These are phyloP conservation scores for Volvariella volvacea DNA, from an alignment of 1,284 basidiomycete genomes.

Conservation along the genomic window DNA sequence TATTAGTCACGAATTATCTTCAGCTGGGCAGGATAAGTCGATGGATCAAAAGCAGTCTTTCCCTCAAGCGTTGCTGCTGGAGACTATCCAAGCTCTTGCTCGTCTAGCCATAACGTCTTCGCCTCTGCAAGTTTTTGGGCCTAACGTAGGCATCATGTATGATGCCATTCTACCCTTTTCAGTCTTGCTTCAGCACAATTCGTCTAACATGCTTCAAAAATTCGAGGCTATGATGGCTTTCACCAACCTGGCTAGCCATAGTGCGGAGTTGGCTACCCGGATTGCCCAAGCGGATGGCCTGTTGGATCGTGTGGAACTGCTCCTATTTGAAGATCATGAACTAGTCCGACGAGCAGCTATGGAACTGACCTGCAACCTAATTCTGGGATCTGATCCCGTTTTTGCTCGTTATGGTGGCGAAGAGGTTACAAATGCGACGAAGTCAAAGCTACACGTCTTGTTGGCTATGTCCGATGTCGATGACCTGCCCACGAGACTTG, in stretches of 20 bases:
- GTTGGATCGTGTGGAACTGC: constrained; percentile 67
- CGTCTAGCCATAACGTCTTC: constrained; percentile 91
- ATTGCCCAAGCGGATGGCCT: constrained; percentile 60
- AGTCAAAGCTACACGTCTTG: constrained; percentile 75
- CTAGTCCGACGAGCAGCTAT: constrained; percentile 83
- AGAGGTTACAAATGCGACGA: constrained; percentile 29
- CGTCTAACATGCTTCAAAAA: constrained; percentile 70
- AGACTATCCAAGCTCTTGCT: constrained; percentile 82
- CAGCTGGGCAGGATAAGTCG: constrained; percentile 7
- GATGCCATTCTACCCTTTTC: constrained; percentile 79
- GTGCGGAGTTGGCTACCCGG: constrained; percentile 54
- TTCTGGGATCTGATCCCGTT: constrained; percentile 68
- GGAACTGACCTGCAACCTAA: constrained; percentile 92
- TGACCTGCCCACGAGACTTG: constrained; percentile 75
- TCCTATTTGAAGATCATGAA: constrained; percentile 78
- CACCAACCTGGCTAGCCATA: constrained; percentile 88
- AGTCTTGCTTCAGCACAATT: constrained; percentile 59
- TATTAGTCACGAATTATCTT: constrained; percentile 37
- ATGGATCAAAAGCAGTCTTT: constrained; percentile 17
- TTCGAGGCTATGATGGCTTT: constrained; percentile 95
- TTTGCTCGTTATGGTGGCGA: constrained; percentile 65
- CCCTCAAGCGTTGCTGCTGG: constrained; percentile 46
- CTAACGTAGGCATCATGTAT: constrained; percentile 67
- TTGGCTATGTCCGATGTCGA: constrained; percentile 80
- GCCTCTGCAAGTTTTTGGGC: constrained; percentile 86